A percentile compares a stretch with the other conserved stretches of the same genome.
These are phyloP conservation scores for Colletotrichum higginsianum DNA, from an alignment of 2,329 filamentous ascomycete genomes.

Conservation along the genomic window DNA sequence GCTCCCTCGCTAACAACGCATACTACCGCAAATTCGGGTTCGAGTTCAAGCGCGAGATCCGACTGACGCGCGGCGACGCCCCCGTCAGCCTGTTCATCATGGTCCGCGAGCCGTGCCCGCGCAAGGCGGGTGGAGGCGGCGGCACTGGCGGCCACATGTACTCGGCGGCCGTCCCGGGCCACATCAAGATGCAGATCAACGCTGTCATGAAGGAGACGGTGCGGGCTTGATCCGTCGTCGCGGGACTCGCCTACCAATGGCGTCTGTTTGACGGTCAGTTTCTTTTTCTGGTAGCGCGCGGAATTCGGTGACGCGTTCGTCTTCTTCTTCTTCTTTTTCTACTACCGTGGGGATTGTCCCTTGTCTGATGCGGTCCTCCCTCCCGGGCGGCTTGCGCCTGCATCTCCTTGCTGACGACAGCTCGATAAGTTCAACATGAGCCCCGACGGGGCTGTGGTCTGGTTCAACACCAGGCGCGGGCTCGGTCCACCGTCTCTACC, in stretches of 20 bases:
- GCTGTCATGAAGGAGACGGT: slow-evolving; percentile 47
- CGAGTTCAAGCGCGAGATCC: slow-evolving; percentile 73
- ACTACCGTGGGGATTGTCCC: neutral
- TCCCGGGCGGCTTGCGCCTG: slow-evolving; percentile 15
- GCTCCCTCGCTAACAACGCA: slow-evolving; percentile 74
- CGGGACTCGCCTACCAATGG: neutral
- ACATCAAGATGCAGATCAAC: slow-evolving; percentile 51
- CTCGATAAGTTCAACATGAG: slow-evolving; percentile 27
- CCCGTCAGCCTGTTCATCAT: slow-evolving; percentile 83
- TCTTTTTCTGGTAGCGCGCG: neutral
- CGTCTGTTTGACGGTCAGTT: slow-evolving; percentile 17
- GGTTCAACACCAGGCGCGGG: slow-evolving; percentile 33
- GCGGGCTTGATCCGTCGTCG: slow-evolving; percentile 9
- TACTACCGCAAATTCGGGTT: slow-evolving; percentile 87
- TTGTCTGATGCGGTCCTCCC: slow-evolving; percentile 8
- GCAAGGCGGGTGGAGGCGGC: slow-evolving; percentile 42
- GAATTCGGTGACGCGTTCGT: slow-evolving; percentile 17
- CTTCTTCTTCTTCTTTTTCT: neutral
- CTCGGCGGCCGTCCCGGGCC: slow-evolving; percentile 51
- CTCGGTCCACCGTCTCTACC: slow-evolving; percentile 18
- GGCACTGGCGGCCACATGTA: slow-evolving; percentile 41
- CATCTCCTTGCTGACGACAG: slow-evolving; percentile 36
- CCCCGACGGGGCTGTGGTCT: slow-evolving; percentile 11
- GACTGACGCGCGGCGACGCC: slow-evolving; percentile 69
- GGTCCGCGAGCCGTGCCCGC: slow-evolving; percentile 78